Evolutionary conservation across 78 protist species (phyloP), one percentile per base, ranked within the genome.

Genomic region (Paulinella micropora): DNA sequence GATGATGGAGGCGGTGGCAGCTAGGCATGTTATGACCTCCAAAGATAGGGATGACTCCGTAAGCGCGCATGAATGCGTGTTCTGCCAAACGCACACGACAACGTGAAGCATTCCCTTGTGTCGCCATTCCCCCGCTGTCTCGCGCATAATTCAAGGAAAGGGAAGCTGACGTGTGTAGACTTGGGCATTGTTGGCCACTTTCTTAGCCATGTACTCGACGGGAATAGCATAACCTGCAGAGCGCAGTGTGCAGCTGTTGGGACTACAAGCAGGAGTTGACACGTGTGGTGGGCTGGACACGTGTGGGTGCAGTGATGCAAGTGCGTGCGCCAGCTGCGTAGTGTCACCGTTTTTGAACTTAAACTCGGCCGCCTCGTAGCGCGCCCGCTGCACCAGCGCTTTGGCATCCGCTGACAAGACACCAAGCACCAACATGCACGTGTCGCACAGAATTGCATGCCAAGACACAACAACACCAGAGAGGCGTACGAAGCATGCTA

Each of bases 131-230:
- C n/a, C n/a, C n/a, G n/a, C n/a, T n/a, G n/a, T n/a, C n/a, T n/a
- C n/a, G n/a, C n/a, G n/a, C n/a, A n/a, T n/a, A n/a, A n/a, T n/a
- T n/a, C n/a, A n/a, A n/a, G n/a, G n/a, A n/a, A n/a, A n/a, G n/a
- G n/a, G n/a, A n/a, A n/a, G n/a, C n/a, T 88, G 90, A 83, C 94
- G 96, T 23, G 98, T 96, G 89, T 87, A 94, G 26, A 94, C 92
- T 92, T 98, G 99, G n/a, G 96, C 89, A 1, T 88, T n/a, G 89
- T 96, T 98, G 0, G 97, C 99, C 1, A 96, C 85, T 28, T 96
- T 92, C 90, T 93, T 95, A 2, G 99, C 99, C 32, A 96, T 88
- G 35, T 64, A 90, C 34, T 51, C 84, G 1, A 94, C 95, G 23
- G 96, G 97, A 29, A 95, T 91, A 84, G 93, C 96, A 83, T 93